Conservation (phyloP, 2,329 filamentous ascomycete genomes). For the Taxawa tesnikishii region DNA sequence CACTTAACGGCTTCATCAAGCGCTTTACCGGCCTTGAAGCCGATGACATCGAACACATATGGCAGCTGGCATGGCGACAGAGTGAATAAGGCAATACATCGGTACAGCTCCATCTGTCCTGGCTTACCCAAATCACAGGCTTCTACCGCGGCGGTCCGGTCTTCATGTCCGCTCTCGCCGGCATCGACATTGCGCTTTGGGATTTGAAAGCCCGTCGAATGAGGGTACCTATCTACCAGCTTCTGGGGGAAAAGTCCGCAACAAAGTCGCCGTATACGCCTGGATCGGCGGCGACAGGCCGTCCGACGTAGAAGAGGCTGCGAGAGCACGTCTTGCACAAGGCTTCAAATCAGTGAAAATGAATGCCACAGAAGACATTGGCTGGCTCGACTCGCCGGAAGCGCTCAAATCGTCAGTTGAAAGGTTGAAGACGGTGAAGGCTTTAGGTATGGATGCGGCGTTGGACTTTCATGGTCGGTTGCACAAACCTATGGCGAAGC, state of each 20-base stretch:
- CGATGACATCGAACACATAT: conserved; percentile 67
- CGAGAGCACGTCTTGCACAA: conserved; percentile 41
- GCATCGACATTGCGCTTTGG: conserved; percentile 68
- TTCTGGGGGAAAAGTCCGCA: conserved; percentile 62
- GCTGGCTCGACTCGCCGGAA: conserved; percentile 61
- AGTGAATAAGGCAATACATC: conserved; percentile 2
- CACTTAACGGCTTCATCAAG: conserved; percentile 51
- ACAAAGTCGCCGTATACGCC: conserved; percentile 58
- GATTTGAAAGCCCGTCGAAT: conserved; percentile 57
- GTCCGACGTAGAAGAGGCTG: conserved; percentile 41
- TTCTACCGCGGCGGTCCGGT: conserved; percentile 69
- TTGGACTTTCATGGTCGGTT: conserved; percentile 67
- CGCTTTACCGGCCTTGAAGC: conserved; percentile 55
- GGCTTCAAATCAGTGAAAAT: conserved; percentile 60
- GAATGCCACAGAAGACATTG: conserved; percentile 64
- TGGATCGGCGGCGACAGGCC: conserved; percentile 68
- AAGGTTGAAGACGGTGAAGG: conserved; percentile 54
- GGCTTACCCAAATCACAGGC: conserved; percentile 23
- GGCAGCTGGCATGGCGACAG: conserved; percentile 58
- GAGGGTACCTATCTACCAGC: conserved; percentile 56
- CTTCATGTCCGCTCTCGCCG: conserved; percentile 65
- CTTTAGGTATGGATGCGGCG: conserved; percentile 56
- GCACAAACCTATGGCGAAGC: conserved; percentile 67
- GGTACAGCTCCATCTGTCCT: neutral
- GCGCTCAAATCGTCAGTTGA: conserved; percentile 51